A percentile compares a stretch with the other conserved stretches of the same genome.
These are phyloP conservation scores for Rhodomyrtus tomentosa DNA, from an alignment of 345 rosid genomes.

Conservation along the genomic window DNA sequence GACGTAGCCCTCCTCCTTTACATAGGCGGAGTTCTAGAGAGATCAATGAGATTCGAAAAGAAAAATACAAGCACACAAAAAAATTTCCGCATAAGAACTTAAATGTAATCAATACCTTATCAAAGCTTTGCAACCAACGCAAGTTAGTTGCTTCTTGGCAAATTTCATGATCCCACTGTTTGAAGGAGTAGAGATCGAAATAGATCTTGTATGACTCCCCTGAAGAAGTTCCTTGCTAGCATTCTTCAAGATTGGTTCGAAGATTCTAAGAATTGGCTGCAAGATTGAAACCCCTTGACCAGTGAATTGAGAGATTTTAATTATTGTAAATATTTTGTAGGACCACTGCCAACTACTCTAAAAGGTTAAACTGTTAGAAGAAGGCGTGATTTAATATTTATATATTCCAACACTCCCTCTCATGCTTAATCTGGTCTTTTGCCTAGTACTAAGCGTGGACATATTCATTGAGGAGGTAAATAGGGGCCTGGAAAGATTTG, in stretches of 20 bases:
- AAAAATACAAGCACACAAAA: background rate
- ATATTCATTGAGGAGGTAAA: too few species aligned
- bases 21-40: too few species aligned
- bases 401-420: too few species aligned
- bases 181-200: slow-evolving; percentile 83
- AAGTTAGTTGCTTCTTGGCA: slow-evolving; percentile 75
- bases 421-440: too few species aligned
- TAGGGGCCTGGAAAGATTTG: too few species aligned
- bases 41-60: background rate
- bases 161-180: slow-evolving; percentile 91
- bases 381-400: too few species aligned
- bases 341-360: too few species aligned
- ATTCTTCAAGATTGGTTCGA: slow-evolving; percentile 93
- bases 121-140: slow-evolving; percentile 84
- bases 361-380: too few species aligned
- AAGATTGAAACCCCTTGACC: background rate
- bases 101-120: slow-evolving; percentile 32
- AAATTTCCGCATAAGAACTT: background rate
- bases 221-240: slow-evolving; percentile 89
- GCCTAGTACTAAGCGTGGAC: too few species aligned
- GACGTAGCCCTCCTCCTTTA: too few species aligned
- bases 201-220: slow-evolving; percentile 90
- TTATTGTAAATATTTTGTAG: too few species aligned
- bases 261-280: slow-evolving; percentile 93
- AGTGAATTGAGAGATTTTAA: background rate